Evolutionary conservation across 208 protist species (phyloP), one percentile per base, ranked within the genome.

Genomic region (Tritrichomonas musculus): DNA sequence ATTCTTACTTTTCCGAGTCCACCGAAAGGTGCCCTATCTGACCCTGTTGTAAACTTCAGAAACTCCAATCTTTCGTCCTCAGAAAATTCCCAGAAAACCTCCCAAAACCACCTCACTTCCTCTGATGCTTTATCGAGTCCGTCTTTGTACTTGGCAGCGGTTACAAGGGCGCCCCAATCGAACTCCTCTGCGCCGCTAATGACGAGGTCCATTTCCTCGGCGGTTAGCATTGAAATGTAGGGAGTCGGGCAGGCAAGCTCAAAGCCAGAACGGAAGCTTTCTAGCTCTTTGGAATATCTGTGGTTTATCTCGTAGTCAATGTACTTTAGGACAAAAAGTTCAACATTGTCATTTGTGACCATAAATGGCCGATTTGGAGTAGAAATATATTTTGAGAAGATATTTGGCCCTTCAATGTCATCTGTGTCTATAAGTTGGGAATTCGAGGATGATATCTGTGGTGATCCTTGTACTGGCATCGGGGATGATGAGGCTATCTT

Each of bases 41-140:
- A 93, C 49, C 96, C 96, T 22, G 96, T 97, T 25, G 64, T 93
- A 93, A 97, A 97, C 36, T 93, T 93, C 57, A 97, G 93, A 47
- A 97, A 95, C 50, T 75, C 44, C 72, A 93, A 92, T 94, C 96
- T 95, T 82, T 96, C 30, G n/a, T 96, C 95, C 2, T 93, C 9
- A 1, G 30, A 65, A 55, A 97, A 93, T 75, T 60, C 49, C 55
- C 96, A 77, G 64, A 97, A 93, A 2, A 97, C 69, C 72, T 94
- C 93, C 96, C 96, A 97, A 77, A 97, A 95, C 39, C 93, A 57
- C 25, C 22, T 17, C 36, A 97, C 95, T 75, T 94, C 44, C 0
- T 72, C 0, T 49, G 33, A 39, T 49, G 66, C 41, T 0, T 33
- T 53, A 47, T 25, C 84, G 92, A 95, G 97, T 41, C 96, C 96